Evolutionary conservation across 1,284 basidiomycete species (phyloP).

Genomic region (Ganoderma lingzhi): DNA sequence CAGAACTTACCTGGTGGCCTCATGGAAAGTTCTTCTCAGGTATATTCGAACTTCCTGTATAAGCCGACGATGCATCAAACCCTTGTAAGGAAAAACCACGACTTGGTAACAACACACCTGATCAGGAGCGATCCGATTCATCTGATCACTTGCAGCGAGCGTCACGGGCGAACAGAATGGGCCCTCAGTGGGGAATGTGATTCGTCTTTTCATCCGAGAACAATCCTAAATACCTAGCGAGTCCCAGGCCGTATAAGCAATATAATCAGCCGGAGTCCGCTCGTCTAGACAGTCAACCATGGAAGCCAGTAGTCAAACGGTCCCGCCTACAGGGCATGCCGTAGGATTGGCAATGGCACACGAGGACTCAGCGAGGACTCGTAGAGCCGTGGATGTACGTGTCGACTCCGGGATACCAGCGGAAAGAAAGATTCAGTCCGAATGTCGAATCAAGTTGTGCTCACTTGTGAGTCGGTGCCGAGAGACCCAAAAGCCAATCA

Average conservation of each 20-base stretch:
- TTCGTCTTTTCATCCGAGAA: neutral
- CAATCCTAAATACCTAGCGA: neutral
- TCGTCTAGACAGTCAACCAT: no score
- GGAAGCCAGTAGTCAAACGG: no score
- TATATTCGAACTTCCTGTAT: no score
- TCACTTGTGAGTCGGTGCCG: neutral
- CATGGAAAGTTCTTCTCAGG: no score
- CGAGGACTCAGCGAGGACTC: no score
- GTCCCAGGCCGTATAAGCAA: neutral
- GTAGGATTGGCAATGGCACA: no score
- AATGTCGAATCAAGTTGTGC: neutral
- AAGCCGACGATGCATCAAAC: neutral
- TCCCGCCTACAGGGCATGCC: no score
- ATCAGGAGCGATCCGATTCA: neutral
- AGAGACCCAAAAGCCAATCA: neutral
- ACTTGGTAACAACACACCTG: neutral
- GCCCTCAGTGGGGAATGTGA: slow-evolving; percentile 3
- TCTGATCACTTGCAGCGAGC: neutral
- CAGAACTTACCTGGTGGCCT: no score
- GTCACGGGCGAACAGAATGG: neutral
- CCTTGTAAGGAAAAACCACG: neutral
- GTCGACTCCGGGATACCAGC: neutral
- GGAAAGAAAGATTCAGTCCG: neutral
- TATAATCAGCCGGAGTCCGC: neutral
- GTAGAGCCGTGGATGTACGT: no score